phyloP scores from a whole-genome alignment of 2,329 filamentous ascomycete genomes.

The Lecanicillium sp. region DNA sequence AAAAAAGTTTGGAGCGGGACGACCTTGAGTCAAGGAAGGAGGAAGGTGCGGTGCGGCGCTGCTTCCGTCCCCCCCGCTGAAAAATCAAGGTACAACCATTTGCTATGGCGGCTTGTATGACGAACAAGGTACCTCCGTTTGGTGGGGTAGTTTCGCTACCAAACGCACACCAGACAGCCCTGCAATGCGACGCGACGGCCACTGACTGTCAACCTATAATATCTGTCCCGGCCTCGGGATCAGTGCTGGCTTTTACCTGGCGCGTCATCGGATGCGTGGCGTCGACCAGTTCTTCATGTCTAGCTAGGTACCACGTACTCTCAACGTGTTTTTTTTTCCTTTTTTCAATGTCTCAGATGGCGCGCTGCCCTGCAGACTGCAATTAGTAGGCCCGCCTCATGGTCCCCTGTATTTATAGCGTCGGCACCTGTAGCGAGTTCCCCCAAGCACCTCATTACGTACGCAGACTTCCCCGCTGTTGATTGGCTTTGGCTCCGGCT shows the following conservation, averaged over 20 bases:
- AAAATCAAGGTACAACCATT: background rate
- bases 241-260: background rate
- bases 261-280: too few relatives aligned
- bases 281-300: too few relatives aligned
- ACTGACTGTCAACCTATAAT: too few relatives aligned
- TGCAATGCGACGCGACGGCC: too few relatives aligned
- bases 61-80: conserved; percentile 1
- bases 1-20: background rate
- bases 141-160: too few relatives aligned
- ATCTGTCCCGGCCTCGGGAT: too few relatives aligned
- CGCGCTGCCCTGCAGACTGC: background rate
- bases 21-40: conserved; percentile 10
- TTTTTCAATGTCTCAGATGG: too few relatives aligned
- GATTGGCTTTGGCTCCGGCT: background rate
- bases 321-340: too few relatives aligned
- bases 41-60: background rate
- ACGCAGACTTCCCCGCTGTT: background rate
- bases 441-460: background rate
- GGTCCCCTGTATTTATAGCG: background rate
- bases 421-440: too few relatives aligned
- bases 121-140: background rate
- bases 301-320: too few relatives aligned
- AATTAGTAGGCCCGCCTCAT: background rate
- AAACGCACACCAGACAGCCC: too few relatives aligned
- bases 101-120: too few relatives aligned